Conservation (phyloP, 116 monocot species). For the Phalaenopsis hybrid region DNA sequence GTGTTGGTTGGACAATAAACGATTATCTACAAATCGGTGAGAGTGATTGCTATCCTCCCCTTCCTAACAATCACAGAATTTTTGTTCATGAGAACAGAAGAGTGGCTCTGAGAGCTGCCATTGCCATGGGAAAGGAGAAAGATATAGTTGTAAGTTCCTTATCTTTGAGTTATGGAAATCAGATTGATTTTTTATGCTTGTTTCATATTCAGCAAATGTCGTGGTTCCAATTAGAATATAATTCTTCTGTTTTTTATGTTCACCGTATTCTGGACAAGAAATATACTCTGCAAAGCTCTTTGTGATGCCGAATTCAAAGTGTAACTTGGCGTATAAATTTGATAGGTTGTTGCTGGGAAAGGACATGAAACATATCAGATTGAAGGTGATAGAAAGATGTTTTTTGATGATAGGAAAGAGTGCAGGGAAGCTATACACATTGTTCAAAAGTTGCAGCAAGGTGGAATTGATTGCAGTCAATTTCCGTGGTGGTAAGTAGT, state of each 20-base stretch:
- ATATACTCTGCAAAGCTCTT: not conserved
- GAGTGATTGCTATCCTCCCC: constrained; percentile 76
- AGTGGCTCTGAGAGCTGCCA: constrained; percentile 77
- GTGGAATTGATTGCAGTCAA: constrained; percentile 79
- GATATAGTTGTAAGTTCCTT: constrained; percentile 80
- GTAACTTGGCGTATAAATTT: not conserved
- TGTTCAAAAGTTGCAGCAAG: constrained; percentile 67
- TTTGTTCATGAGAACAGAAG: constrained; percentile 88
- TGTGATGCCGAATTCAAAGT: not conserved
- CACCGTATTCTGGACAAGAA: not conserved
- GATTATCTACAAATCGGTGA: constrained; percentile 67
- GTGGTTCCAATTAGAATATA: not conserved
- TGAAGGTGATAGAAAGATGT: constrained; percentile 68
- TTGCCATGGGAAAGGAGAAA: constrained; percentile 88
- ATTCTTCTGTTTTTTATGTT: not conserved
- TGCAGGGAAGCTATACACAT: constrained; percentile 80
- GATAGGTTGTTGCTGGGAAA: constrained; percentile 85
- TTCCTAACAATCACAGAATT: constrained; percentile 75
- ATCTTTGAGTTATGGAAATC: not conserved
- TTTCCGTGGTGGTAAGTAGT: constrained; percentile 79
- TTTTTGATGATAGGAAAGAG: constrained; percentile 89
- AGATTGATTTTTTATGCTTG: not conserved
- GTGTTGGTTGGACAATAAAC: constrained; percentile 82
- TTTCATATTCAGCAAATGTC: not conserved
- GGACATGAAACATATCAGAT: constrained; percentile 83